A percentile compares a stretch with the other conserved stretches of the same genome.
Conservation (phyloP, 1,139 yeast genomes). For the Yamadazyma triangularis region DNA sequence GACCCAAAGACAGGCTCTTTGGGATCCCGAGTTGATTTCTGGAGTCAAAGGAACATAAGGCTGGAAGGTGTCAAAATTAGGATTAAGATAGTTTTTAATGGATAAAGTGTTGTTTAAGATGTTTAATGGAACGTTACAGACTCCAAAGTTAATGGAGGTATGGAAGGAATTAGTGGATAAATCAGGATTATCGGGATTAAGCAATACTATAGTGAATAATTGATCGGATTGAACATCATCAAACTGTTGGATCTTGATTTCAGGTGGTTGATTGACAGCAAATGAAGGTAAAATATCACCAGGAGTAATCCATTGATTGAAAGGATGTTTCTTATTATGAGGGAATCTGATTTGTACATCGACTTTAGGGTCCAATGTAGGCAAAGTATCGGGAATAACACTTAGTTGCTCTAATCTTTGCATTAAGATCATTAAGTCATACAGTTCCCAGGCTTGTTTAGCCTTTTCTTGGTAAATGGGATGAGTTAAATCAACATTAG, state of each 20-base stretch:
- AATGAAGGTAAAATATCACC: constrained; percentile 72
- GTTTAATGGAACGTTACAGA: constrained; percentile 61
- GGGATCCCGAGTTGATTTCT: constrained; percentile 76
- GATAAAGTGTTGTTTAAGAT: constrained; percentile 59
- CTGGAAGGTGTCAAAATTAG: constrained; percentile 41
- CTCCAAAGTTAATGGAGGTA: constrained; percentile 76
- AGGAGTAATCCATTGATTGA: constrained; percentile 65
- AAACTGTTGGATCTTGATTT: constrained; percentile 70
- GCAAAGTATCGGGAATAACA: constrained; percentile 90
- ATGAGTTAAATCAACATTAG: constrained; percentile 54
- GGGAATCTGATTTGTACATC: constrained; percentile 75
- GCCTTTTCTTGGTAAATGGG: constrained; percentile 77
- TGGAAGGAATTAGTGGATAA: constrained; percentile 60
- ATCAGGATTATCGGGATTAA: constrained; percentile 93
- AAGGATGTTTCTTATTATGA: constrained; percentile 52
- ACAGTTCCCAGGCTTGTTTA: constrained; percentile 65
- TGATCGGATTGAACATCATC: constrained; percentile 24
- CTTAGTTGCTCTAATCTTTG: constrained; percentile 84
- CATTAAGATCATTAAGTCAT: constrained; percentile 68
- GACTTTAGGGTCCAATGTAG: constrained; percentile 80
- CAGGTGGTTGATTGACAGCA: constrained; percentile 72
- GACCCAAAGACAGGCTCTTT: constrained; percentile 88
- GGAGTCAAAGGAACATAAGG: constrained; percentile 85
- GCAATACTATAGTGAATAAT: constrained; percentile 71
- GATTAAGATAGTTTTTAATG: constrained; percentile 37